A percentile compares a stretch with the other conserved stretches of the same genome.
Conservation (phyloP, 129 eudicot genomes). For the Kitagawia praeruptora region DNA sequence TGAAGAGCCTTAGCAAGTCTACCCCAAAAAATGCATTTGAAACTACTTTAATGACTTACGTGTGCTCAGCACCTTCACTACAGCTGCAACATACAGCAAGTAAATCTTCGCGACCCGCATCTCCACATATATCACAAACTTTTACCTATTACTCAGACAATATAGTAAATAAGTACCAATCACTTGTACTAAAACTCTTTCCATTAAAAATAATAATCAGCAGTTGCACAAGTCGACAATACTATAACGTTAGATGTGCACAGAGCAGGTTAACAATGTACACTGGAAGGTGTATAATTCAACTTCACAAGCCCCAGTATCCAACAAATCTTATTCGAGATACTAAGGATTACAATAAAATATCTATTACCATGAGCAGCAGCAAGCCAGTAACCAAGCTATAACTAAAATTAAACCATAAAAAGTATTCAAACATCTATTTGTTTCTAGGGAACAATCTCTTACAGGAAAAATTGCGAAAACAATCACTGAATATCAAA, state of each 20-base stretch:
- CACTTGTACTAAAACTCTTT: not conserved
- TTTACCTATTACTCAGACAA: slow-evolving; percentile 50
- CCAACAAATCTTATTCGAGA: not conserved
- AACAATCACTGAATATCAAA: not conserved
- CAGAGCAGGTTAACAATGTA: not conserved
- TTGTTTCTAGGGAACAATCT: not conserved
- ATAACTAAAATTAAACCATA: not conserved
- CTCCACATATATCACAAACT: slow-evolving; percentile 97
- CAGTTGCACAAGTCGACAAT: not conserved
- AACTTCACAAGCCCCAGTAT: not conserved
- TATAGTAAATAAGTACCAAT: slow-evolving; percentile 7
- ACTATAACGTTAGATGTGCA: not conserved
- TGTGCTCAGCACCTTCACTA: slow-evolving; percentile 97
- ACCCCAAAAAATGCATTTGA: not conserved
- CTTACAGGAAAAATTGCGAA: not conserved
- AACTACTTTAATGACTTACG: slow-evolving; percentile 42
- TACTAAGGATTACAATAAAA: not conserved
- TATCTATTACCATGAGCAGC: not conserved
- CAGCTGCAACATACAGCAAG: slow-evolving; percentile 83
- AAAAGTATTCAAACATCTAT: not conserved
- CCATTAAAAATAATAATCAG: not conserved
- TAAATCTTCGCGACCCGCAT: slow-evolving; percentile 87
- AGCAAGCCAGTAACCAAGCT: not conserved
- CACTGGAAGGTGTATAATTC: not conserved
- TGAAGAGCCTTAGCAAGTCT: not conserved